A percentile compares a stretch with the other conserved stretches of the same genome.
phyloP scores from a whole-genome alignment of 2,329 filamentous ascomycete genomes.

The Ilyonectria mors-panacis region DNA sequence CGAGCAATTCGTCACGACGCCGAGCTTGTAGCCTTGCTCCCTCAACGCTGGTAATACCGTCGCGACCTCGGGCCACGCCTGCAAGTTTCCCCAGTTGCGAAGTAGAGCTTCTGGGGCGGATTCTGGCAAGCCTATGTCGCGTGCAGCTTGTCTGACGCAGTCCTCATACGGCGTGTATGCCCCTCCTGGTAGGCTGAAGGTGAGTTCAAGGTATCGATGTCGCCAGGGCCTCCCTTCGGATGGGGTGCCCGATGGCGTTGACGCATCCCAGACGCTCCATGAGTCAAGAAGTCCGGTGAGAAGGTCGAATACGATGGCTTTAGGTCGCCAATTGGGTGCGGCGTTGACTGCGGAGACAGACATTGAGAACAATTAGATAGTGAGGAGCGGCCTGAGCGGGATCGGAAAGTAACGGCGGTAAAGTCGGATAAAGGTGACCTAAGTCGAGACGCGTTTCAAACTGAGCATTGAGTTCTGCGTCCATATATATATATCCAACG shows the following conservation, averaged over 20 bases:
- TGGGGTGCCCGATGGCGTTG: slow-evolving; percentile 44
- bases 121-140: slow-evolving; percentile 48
- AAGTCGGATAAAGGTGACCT: no score
- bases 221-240: slow-evolving; percentile 54
- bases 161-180: slow-evolving; percentile 53
- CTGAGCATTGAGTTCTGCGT: no score
- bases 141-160: slow-evolving; percentile 49
- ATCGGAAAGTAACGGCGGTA: no score
- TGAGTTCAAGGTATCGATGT: slow-evolving; percentile 55
- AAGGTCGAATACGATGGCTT: slow-evolving; percentile 58
- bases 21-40: slow-evolving; percentile 50
- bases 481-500: no score
- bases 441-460: no score
- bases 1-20: slow-evolving; percentile 58
- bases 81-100: slow-evolving; percentile 46
- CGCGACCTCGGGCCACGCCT: slow-evolving; percentile 44
- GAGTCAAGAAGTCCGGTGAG: slow-evolving; percentile 58
- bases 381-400: no score
- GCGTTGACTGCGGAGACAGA: no score
- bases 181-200: slow-evolving; percentile 49
- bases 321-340: slow-evolving; percentile 45
- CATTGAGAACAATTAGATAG: no score
- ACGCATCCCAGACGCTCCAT: slow-evolving; percentile 56
- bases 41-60: slow-evolving; percentile 42
- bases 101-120: slow-evolving; percentile 49